Percentiles rank a stretch among this genome's conserved stretches.
These are phyloP conservation scores for Sarocladium strictum DNA, from an alignment of 2,329 filamentous ascomycete species.

Conservation along the genomic window DNA sequence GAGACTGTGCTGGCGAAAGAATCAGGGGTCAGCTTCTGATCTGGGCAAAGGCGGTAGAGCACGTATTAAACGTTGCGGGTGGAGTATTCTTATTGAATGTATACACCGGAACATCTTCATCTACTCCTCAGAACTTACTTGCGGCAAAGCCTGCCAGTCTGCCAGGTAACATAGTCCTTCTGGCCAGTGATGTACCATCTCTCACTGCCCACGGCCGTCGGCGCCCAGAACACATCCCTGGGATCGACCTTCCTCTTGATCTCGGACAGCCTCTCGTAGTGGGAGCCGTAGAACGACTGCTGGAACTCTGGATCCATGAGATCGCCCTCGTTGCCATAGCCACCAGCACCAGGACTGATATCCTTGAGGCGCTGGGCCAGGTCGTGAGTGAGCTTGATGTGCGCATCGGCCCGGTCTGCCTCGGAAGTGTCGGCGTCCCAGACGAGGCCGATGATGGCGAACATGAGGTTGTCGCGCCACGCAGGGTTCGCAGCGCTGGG, in stretches of 20 bases:
- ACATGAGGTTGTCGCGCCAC: constrained; percentile 36
- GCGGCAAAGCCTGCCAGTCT: constrained; percentile 14
- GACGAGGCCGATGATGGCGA: constrained; percentile 22
- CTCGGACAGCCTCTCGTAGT: constrained; percentile 19
- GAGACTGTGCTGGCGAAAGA: too few relatives aligned
- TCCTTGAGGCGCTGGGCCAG: constrained; percentile 24
- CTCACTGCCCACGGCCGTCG: constrained; percentile 23
- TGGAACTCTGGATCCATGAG: constrained; percentile 24
- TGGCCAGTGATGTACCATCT: constrained; percentile 14
- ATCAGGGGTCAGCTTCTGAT: too few relatives aligned
- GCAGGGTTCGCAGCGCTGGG: constrained; percentile 36
- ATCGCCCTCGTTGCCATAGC: constrained; percentile 26
- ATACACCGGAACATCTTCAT: too few relatives aligned
- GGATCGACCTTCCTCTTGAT: constrained; percentile 27
- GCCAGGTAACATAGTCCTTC: constrained; percentile 14
- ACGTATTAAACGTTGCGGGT: too few relatives aligned
- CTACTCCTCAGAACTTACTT: not conserved
- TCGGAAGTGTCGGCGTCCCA: constrained; percentile 15
- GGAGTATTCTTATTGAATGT: too few relatives aligned
- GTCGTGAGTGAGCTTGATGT: constrained; percentile 23
- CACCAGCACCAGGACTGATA: constrained; percentile 18
- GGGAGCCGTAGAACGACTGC: constrained; percentile 22
- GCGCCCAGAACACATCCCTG: constrained; percentile 21
- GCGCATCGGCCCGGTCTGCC: constrained; percentile 15
- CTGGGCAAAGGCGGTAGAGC: too few relatives aligned